These are phyloP conservation scores for Diplodia corticola DNA, from an alignment of 2,329 filamentous ascomycete species.

Conservation along the genomic window DNA sequence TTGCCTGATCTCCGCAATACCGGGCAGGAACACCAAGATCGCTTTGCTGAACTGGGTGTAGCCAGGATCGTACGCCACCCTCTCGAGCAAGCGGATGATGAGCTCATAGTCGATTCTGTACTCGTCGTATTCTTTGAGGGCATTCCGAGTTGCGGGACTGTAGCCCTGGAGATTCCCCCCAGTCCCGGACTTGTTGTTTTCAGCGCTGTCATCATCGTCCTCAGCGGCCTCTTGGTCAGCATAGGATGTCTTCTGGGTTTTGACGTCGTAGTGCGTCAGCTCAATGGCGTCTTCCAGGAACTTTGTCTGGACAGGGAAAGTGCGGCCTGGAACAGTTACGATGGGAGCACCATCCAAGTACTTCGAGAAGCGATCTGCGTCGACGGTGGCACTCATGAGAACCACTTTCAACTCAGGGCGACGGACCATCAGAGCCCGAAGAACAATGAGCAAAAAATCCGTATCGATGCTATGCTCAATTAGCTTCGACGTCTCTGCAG, in stretches of 20 bases:
- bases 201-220: conserved; percentile 48
- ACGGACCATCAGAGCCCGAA: conserved; percentile 75
- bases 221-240: conserved; percentile 51
- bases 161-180: conserved; percentile 67
- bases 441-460: conserved; percentile 89
- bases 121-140: conserved; percentile 78
- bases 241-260: conserved; percentile 23
- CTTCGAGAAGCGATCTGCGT: conserved; percentile 84
- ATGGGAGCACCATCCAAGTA: conserved; percentile 86
- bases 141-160: conserved; percentile 71
- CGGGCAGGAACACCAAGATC: conserved; percentile 90
- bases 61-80: conserved; percentile 68
- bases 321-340: conserved; percentile 86
- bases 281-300: conserved; percentile 94
- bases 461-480: conserved; percentile 71
- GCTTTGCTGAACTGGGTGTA: conserved; percentile 79
- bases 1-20: conserved; percentile 87
- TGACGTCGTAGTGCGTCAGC: conserved; percentile 67
- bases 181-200: conserved; percentile 56
- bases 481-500: conserved; percentile 20
- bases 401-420: conserved; percentile 87
- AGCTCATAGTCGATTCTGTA: conserved; percentile 89
- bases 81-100: conserved; percentile 74
- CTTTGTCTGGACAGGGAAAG: conserved; percentile 84
- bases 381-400: conserved; percentile 96